A percentile compares a stretch with the other conserved stretches of the same genome.
Conservation (phyloP, 106 monocot genomes). For the Phalaenopsis equestris region DNA sequence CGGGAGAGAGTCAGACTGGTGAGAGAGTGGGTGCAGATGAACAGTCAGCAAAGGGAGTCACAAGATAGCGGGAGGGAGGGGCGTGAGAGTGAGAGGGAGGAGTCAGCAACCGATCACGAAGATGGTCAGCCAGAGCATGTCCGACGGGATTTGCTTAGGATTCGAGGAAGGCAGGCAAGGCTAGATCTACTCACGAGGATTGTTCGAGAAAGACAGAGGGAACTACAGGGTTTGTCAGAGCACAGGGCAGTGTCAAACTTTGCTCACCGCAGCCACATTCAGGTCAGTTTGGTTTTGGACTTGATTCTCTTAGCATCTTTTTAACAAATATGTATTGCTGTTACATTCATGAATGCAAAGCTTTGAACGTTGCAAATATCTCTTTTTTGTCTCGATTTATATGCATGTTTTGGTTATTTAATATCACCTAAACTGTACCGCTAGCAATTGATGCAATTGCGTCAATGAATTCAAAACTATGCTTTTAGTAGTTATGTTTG, state of each 20-base stretch:
- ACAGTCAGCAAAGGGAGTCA: constrained; percentile 55
- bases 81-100: constrained; percentile 17
- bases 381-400: no score
- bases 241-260: constrained; percentile 82
- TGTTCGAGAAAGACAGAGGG: constrained; percentile 68
- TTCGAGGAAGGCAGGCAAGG: constrained; percentile 74
- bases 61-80: constrained; percentile 18
- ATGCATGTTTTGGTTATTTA: no score
- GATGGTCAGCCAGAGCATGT: constrained; percentile 33
- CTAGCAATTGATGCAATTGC: no score
- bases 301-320: background rate
- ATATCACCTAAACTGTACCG: no score
- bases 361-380: no score
- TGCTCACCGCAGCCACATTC: constrained; percentile 77
- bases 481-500: no score
- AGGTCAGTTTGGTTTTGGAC: constrained; percentile 38
- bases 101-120: constrained; percentile 23
- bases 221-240: constrained; percentile 77
- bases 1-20: constrained; percentile 81
- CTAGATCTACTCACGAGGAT: constrained; percentile 74
- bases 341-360: background rate
- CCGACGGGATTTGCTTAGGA: constrained; percentile 41
- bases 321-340: constrained; percentile 2
- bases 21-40: constrained; percentile 78
- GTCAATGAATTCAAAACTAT: no score